These are phyloP conservation scores for Dictyostelium capitatum DNA, from an alignment of 78 protist genomes.

Conservation along the genomic window DNA sequence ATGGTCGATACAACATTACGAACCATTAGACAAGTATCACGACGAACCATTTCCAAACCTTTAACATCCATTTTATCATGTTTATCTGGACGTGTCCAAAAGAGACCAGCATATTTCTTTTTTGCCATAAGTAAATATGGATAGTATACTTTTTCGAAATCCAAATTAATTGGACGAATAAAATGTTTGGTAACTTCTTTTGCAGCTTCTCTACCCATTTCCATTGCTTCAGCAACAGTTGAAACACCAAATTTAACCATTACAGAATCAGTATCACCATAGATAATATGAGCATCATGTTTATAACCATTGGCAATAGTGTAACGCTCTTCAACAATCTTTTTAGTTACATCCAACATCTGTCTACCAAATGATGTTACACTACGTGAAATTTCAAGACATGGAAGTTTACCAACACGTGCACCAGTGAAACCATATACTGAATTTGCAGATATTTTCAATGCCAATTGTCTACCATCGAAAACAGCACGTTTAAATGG, in stretches of 20 bases:
- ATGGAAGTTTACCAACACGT: constrained; percentile 98
- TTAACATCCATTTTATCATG: constrained; percentile 98
- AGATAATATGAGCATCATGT: constrained; percentile 94
- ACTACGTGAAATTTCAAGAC: constrained; percentile 95
- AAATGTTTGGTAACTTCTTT: constrained; percentile 89
- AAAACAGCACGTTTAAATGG: constrained; percentile 93
- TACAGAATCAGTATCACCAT: constrained; percentile 99
- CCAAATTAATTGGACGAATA: constrained; percentile 97
- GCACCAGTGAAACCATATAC: constrained; percentile 99
- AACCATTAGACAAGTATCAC: constrained; percentile 99
- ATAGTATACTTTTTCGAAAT: constrained; percentile 98
- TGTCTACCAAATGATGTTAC: constrained; percentile 99
- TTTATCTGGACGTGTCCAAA: constrained; percentile 95
- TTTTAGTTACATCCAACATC: constrained; percentile 97
- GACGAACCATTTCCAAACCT: constrained; percentile 97
- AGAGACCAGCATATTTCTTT: constrained; percentile 99
- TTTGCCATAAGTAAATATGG: constrained; percentile 99
- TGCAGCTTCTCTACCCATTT: constrained; percentile 96
- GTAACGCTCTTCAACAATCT: constrained; percentile 92
- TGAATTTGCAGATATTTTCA: constrained; percentile 99
- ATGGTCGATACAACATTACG: constrained; percentile 88
- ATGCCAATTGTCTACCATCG: constrained; percentile 99
- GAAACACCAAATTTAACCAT: constrained; percentile 98
- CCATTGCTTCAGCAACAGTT: constrained; percentile 92
- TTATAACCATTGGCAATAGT: constrained; percentile 93